Base-by-base conservation (phyloP, 208 protist genomes). In the Leishmania gerbilli region DNA sequence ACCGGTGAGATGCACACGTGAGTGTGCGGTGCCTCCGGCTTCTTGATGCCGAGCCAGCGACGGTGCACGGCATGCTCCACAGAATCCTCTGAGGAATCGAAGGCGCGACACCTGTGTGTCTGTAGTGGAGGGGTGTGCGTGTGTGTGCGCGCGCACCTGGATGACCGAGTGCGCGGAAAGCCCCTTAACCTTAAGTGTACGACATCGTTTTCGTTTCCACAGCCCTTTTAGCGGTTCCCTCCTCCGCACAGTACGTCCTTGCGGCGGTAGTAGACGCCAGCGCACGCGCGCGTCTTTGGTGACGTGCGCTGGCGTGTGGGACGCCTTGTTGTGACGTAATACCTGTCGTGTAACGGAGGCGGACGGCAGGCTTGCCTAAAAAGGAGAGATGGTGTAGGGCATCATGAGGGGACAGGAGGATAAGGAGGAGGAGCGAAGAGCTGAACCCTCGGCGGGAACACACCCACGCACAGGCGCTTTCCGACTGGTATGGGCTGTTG, bases 171-270 rank as follows among this genome's bases (percentile, higher is more conserved):
- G 0, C 67, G 34, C 67, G 9, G 51, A 21, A 74, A 27, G 0
- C 68, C 9, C 68, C 17, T 55, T 17, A 53, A 11, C 3, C 15
- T 53, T 53, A 51, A 53, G 24, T 31, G 49, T 31, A 62, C 71
- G 8, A 45, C 74, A n/a, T 58, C 34, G 45, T 76, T 60, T 8
- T 69, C 65, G 11, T 80, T 77, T 64, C 76, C 81, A 74, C 53
- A 65, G 34, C 60, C 67, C 68, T 58, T 80, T 53, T 79, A 55
- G 51, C 76, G 68, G 62, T 45, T n/a, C 3, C 40, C 31, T 58
- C 71, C 9, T 58, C 51, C 21, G 40, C 42, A 76, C 19, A 62
- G 21, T n/a, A 11, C 5, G 45, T 53, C 68, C 24, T 51, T 6
- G 68, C 17, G 27, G 37, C 40, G 27, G 68, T 74, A 13, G 68